Evolutionary conservation across 257 asterid species (phyloP).

Genomic region (Solanum stenotomum): DNA sequence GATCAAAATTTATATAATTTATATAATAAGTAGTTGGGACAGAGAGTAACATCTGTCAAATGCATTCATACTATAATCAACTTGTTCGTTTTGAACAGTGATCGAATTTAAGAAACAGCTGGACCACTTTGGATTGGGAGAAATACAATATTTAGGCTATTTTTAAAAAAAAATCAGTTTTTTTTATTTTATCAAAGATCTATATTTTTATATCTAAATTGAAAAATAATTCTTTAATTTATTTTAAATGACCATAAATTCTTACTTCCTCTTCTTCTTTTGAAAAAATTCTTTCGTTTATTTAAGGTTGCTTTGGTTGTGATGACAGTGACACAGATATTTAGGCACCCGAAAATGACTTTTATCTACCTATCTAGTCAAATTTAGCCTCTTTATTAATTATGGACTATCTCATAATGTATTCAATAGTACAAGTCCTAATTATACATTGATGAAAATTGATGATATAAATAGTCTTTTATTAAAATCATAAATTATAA

Average conservation of each 20-base stretch:
- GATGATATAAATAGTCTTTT: not conserved
- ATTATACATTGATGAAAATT: not conserved
- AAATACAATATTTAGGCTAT: too few relatives aligned
- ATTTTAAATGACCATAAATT: not conserved
- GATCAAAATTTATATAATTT: not conserved
- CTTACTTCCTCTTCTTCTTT: not conserved
- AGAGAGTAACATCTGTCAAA: not conserved
- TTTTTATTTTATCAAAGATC: not conserved
- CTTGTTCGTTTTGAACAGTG: not conserved
- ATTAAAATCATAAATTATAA: not conserved
- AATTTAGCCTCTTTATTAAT: not conserved
- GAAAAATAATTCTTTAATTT: too few relatives aligned
- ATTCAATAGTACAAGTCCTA: not conserved
- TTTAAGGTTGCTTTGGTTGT: not conserved
- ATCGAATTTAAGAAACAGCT: not conserved
- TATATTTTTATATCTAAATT: not conserved
- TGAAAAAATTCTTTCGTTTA: too few relatives aligned
- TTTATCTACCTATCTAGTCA: not conserved
- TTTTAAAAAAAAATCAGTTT: too few relatives aligned
- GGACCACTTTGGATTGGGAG: not conserved
- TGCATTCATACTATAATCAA: not conserved
- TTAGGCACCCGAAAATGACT: not conserved
- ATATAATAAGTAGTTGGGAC: not conserved
- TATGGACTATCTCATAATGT: not conserved
- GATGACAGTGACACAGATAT: not conserved